A percentile compares a stretch with the other conserved stretches of the same genome.
These are phyloP conservation scores for Penicillium canariense DNA, from an alignment of 495 filamentous ascomycete genomes.

Conservation along the genomic window DNA sequence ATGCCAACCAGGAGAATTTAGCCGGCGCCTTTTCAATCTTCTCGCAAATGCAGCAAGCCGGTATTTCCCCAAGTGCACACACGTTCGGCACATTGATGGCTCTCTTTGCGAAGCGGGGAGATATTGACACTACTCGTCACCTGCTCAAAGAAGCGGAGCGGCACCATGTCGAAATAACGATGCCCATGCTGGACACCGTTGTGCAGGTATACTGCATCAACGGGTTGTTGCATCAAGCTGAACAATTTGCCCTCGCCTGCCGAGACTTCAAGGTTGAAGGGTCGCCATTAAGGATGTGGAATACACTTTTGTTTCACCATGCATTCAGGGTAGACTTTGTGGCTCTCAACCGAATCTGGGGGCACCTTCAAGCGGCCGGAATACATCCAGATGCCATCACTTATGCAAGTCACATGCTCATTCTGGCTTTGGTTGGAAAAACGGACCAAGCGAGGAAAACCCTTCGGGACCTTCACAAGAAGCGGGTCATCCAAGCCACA, in stretches of 20 bases:
- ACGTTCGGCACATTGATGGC: slow-evolving; percentile 72
- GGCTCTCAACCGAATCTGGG: slow-evolving; percentile 57
- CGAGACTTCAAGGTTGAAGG: slow-evolving; percentile 39
- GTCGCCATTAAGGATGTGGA: slow-evolving; percentile 68
- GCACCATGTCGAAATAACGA: slow-evolving; percentile 36
- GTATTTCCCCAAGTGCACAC: slow-evolving; percentile 50
- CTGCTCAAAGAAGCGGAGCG: slow-evolving; percentile 57
- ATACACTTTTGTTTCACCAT: slow-evolving; percentile 66
- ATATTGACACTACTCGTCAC: slow-evolving; percentile 62
- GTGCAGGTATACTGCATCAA: slow-evolving; percentile 70
- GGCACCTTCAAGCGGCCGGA: slow-evolving; percentile 55
- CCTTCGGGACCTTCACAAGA: slow-evolving; percentile 56
- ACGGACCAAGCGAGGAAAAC: slow-evolving; percentile 65
- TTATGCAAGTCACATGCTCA: slow-evolving; percentile 70
- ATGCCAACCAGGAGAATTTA: slow-evolving; percentile 62
- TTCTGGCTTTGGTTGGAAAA: slow-evolving; percentile 58
- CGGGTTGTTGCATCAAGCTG: slow-evolving; percentile 56
- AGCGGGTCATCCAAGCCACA: slow-evolving; percentile 55
- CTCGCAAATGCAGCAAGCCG: slow-evolving; percentile 47
- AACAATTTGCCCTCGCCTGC: slow-evolving; percentile 53
- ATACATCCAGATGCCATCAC: slow-evolving; percentile 67
- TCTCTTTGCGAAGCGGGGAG: slow-evolving; percentile 68
- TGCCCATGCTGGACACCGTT: slow-evolving; percentile 59
- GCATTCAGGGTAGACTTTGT: slow-evolving; percentile 63
- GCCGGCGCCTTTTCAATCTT: slow-evolving; percentile 60